Base-by-base conservation (phyloP, 768 basidiomycete genomes). In the Coprinellus micaceus region DNA sequence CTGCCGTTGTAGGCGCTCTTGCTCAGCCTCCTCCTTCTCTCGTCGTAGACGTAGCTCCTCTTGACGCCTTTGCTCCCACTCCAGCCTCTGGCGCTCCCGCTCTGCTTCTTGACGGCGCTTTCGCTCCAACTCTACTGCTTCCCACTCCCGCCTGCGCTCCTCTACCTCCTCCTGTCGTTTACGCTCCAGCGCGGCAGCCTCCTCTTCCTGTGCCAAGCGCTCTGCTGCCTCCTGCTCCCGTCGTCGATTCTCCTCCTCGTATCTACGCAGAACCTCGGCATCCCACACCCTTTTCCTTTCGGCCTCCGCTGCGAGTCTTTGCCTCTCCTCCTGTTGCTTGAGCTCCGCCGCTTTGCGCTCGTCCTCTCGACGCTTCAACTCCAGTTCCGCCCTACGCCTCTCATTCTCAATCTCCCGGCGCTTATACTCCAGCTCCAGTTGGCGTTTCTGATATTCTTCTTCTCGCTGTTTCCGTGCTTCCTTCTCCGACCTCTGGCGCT, bases 271-370 rank as follows among this genome's bases (percentile, higher is more conserved):
- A 22, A 44, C 41, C 19, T 44, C 41, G 7, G 41, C 41, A 64
- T 28, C 59, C 61, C 54, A 71, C 66, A 49, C 69, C 71, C 43
- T 45, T 19, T 45, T n/a, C 43, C 43, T 45, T 19, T 24, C n/a
- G n/a, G n/a, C n/a, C 17, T n/a, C 22, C 43, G 17, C n/a, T n/a
- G 43, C 21, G 17, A 10, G n/a, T 76, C 76, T 52, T 75, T 71
- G 21, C 74, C 76, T 61, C 75, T 65, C 62, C 21, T 71, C 66
- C 39, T 63, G 54, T 44, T 66, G 62, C 26, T 29, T 24, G 41
- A 71, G 65, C 43, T 71, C 66, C 30, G 57, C 28, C 17, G 36
- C 36, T 37, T 37, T 37, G 9, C 36, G 9, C 17, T 37, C 36
- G 17, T 37, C 36, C 36, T 37, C 36, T 9, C 36, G 36, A 37